Evolutionary conservation across 2,329 filamentous ascomycete genomes (phyloP).

Genomic region (Cladosporium sp.): DNA sequence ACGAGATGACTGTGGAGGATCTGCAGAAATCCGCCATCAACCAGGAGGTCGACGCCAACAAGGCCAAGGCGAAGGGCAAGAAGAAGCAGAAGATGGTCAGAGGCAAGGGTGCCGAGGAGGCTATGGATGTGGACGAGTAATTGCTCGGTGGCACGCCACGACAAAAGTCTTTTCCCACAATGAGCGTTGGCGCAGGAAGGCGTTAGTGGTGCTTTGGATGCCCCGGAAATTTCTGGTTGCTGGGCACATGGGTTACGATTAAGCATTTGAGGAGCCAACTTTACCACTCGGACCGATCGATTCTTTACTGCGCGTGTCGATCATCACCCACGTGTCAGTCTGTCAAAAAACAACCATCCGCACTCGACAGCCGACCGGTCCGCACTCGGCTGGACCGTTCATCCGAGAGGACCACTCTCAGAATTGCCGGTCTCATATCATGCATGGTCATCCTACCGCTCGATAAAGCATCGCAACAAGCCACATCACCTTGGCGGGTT

Average conservation of each 20-base stretch:
- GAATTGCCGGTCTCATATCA: background rate
- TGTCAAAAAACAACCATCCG: background rate
- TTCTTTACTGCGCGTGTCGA: background rate
- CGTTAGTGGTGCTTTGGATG: slow-evolving; percentile 9
- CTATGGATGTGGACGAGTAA: slow-evolving; percentile 36
- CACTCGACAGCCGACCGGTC: background rate
- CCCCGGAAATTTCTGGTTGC: slow-evolving; percentile 2
- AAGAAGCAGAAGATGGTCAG: slow-evolving; percentile 42
- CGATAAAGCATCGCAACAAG: slow-evolving; percentile 3
- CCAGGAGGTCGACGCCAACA: slow-evolving; percentile 37
- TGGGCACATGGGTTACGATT: slow-evolving; percentile 1
- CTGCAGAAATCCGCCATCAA: slow-evolving; percentile 9
- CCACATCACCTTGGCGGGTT: slow-evolving; percentile 2
- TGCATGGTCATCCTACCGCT: slow-evolving; percentile 1
- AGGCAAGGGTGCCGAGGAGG: slow-evolving; percentile 39
- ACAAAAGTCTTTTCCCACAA: slow-evolving; percentile 8
- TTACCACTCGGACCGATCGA: slow-evolving; percentile 4
- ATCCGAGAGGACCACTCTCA: background rate
- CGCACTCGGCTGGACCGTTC: background rate
- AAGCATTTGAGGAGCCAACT: background rate
- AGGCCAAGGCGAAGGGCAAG: slow-evolving; percentile 40
- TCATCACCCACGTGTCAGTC: background rate
- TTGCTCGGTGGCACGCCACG: slow-evolving; percentile 2
- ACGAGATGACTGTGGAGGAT: slow-evolving; percentile 12
- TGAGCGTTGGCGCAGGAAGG: slow-evolving; percentile 13